Conservation (phyloP, 495 filamentous ascomycete species). For the Talaromyces adpressus region DNA sequence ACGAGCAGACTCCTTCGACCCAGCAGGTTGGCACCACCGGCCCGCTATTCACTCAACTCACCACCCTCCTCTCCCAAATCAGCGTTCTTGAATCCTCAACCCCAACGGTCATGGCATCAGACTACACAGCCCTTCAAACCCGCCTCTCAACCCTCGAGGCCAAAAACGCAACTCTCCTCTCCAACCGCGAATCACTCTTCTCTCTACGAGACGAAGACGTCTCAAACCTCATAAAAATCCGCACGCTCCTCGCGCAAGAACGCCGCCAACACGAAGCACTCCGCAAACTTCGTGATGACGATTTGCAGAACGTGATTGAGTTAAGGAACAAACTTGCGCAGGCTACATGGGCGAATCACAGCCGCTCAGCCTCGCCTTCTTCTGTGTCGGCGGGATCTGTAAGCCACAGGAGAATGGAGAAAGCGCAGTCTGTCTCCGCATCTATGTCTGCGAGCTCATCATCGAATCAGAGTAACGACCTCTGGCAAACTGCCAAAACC, state of each 20-base stretch:
- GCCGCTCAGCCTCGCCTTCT: neutral
- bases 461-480: slow-evolving; percentile 13
- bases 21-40: neutral
- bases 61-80: neutral
- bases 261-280: slow-evolving; percentile 20
- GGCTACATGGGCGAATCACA: slow-evolving; percentile 11
- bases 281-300: slow-evolving; percentile 23
- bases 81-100: neutral
- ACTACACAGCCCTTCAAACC: slow-evolving; percentile 15
- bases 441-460: neutral
- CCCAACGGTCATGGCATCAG: slow-evolving; percentile 7
- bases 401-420: neutral
- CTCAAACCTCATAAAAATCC: slow-evolving; percentile 22
- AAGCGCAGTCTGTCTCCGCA: neutral
- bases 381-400: neutral
- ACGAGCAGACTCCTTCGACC: neutral
- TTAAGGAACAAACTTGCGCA: slow-evolving; percentile 21
- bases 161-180: slow-evolving; percentile 18
- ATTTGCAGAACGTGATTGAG: slow-evolving; percentile 20
- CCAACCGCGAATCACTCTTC: slow-evolving; percentile 22
- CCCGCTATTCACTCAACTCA: neutral
- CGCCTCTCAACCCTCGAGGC: slow-evolving; percentile 3
- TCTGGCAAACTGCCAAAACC: slow-evolving; percentile 21
- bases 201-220: slow-evolving; percentile 26
- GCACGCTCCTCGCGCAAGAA: slow-evolving; percentile 22